Evolutionary conservation across 805 yeast genomes (phyloP).

Genomic region (Candida boidinii): DNA sequence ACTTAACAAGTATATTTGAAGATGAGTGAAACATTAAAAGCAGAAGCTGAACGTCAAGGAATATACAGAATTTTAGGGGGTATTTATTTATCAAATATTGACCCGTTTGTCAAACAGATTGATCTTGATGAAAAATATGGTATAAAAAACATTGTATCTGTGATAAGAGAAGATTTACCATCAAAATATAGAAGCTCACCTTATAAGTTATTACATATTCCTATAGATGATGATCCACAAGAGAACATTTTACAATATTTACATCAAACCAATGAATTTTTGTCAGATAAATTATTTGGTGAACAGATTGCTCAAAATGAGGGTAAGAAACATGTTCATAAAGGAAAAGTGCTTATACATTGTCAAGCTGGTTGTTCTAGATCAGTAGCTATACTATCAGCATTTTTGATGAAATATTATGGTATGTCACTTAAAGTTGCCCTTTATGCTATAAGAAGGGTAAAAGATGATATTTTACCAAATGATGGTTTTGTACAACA

Average conservation of each 20-base stretch:
- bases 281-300: slow-evolving; percentile 53
- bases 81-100: slow-evolving; percentile 66
- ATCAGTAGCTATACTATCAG: slow-evolving; percentile 36
- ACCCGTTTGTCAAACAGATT: slow-evolving; percentile 47
- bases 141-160: slow-evolving; percentile 67
- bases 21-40: too few relatives aligned
- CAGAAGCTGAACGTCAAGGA: too few relatives aligned
- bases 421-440: slow-evolving; percentile 53
- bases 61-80: slow-evolving; percentile 68
- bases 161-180: slow-evolving; percentile 58
- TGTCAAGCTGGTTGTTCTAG: slow-evolving; percentile 47
- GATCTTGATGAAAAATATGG: slow-evolving; percentile 43
- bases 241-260: slow-evolving; percentile 59
- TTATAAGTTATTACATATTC: slow-evolving; percentile 51
- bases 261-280: slow-evolving; percentile 54
- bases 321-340: slow-evolving; percentile 25
- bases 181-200: slow-evolving; percentile 31
- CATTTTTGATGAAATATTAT: slow-evolving; percentile 44
- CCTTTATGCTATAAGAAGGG: slow-evolving; percentile 65
- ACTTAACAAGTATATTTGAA: too few relatives aligned
- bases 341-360: slow-evolving; percentile 39
- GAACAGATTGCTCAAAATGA: slow-evolving; percentile 17
- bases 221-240: slow-evolving; percentile 63
- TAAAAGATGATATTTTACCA: slow-evolving; percentile 54
- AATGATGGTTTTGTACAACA: slow-evolving; percentile 72